Percentiles rank a stretch among this genome's conserved stretches.
phyloP scores from a whole-genome alignment of 768 basidiomycete species.

The Amanita rimosa region DNA sequence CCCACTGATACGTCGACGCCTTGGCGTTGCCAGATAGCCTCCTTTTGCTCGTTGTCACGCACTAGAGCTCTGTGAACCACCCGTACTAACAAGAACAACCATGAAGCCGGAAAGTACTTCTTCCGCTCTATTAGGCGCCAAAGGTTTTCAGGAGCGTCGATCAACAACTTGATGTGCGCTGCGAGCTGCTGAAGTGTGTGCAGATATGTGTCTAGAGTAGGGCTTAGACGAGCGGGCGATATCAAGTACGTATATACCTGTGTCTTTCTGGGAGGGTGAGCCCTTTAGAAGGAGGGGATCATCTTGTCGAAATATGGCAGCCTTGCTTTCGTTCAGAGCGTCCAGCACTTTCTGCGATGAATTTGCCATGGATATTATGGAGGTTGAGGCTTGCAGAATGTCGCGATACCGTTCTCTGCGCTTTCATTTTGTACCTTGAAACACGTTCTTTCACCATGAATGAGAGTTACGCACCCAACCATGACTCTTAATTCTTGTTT shows the following conservation, averaged over 20 bases:
- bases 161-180: conserved; percentile 82
- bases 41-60: conserved; percentile 52
- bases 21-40: conserved; percentile 43
- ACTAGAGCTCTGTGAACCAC: conserved; percentile 74
- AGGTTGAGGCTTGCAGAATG: conserved; percentile 74
- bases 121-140: conserved; percentile 81
- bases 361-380: conserved; percentile 65
- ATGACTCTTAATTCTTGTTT: conserved; percentile 81
- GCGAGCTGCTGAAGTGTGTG: conserved; percentile 64
- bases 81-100: conserved; percentile 77
- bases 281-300: conserved; percentile 32
- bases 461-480: conserved; percentile 67
- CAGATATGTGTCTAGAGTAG: conserved; percentile 48
- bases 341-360: conserved; percentile 57
- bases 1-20: conserved; percentile 56
- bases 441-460: conserved; percentile 5
- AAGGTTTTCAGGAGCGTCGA: conserved; percentile 87
- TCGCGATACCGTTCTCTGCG: conserved; percentile 84
- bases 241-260: conserved; percentile 26
- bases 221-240: conserved; percentile 1
- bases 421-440: conserved; percentile 36
- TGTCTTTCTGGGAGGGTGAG: conserved; percentile 24
- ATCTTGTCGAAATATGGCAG: conserved; percentile 36
- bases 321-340: conserved; percentile 52
- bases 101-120: conserved; percentile 73